Conservation (phyloP, 2,329 filamentous ascomycete species). For the Thelonectria olida region DNA sequence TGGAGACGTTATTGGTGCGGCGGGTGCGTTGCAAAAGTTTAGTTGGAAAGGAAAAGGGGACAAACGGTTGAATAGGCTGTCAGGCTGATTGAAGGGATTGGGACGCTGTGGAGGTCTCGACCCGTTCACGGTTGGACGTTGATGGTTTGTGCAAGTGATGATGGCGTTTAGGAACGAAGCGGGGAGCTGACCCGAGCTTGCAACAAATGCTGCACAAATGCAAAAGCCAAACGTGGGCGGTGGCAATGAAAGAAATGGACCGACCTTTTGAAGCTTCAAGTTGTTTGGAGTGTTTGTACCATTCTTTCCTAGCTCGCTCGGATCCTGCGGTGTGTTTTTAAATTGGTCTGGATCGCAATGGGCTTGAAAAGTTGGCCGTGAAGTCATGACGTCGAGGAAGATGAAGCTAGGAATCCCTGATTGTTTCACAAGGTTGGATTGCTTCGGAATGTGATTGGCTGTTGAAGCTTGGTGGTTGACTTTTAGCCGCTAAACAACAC, state of each 20-base stretch:
- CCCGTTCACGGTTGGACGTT: neutral
- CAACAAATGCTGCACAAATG: neutral
- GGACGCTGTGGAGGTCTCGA: neutral
- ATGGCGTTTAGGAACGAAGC: neutral
- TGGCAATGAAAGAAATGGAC: neutral
- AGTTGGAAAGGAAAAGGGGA: neutral
- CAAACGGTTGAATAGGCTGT: neutral
- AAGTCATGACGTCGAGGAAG: constrained; percentile 34
- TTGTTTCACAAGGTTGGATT: neutral
- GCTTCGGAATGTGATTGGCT: neutral
- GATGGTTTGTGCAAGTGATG: neutral
- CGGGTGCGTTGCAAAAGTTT: neutral
- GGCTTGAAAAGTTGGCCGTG: neutral
- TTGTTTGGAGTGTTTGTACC: neutral
- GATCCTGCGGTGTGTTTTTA: neutral
- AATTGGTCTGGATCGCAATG: neutral
- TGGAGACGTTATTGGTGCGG: neutral
- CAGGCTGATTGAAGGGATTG: neutral
- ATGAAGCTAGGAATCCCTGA: neutral
- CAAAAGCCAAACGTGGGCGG: neutral
- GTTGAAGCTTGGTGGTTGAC: neutral
- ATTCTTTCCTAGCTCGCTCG: neutral
- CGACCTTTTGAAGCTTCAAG: neutral
- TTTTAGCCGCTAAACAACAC: neutral
- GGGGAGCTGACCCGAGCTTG: neutral